phyloP scores from a whole-genome alignment of 2,329 filamentous ascomycete genomes.

The Rugonectria rugulosa region DNA sequence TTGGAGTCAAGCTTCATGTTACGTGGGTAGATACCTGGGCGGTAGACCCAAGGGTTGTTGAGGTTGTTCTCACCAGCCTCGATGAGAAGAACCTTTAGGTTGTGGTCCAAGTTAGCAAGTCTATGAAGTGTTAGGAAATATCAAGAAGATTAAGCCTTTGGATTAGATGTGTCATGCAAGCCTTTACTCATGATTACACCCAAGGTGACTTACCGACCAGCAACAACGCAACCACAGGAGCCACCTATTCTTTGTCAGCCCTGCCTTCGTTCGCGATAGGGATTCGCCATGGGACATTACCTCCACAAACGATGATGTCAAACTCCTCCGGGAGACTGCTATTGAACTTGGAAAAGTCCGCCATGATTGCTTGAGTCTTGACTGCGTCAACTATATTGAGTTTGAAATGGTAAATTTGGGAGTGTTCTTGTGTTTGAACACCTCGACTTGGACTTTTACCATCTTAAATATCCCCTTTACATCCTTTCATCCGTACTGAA shows the following conservation, averaged over 20 bases:
- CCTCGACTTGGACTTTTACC: not conserved
- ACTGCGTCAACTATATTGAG: not conserved
- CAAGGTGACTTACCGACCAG: slow-evolving; percentile 60
- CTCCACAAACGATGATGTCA: slow-evolving; percentile 79
- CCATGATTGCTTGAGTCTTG: slow-evolving; percentile 24
- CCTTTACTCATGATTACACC: no score
- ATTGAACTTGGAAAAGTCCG: slow-evolving; percentile 28
- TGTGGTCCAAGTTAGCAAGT: slow-evolving; percentile 78
- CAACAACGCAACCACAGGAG: slow-evolving; percentile 68
- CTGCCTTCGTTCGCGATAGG: not conserved
- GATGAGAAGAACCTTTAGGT: slow-evolving; percentile 73
- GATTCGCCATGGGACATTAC: not conserved
- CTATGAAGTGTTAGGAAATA: slow-evolving; percentile 52
- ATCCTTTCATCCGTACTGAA: not conserved
- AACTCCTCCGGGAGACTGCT: slow-evolving; percentile 72
- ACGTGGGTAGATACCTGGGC: slow-evolving; percentile 77
- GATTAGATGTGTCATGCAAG: no score
- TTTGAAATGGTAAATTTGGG: not conserved
- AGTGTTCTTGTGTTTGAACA: not conserved
- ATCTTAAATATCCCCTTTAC: slow-evolving; percentile 3
- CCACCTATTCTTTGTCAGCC: slow-evolving; percentile 57
- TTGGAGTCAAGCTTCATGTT: slow-evolving; percentile 79
- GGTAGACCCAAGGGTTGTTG: slow-evolving; percentile 81
- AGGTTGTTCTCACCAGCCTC: slow-evolving; percentile 77
- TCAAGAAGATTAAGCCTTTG: no score